Percentiles rank a stretch among this genome's conserved stretches.
Conservation (phyloP, 2,329 filamentous ascomycete species). For the Colletotrichum shisoi region DNA sequence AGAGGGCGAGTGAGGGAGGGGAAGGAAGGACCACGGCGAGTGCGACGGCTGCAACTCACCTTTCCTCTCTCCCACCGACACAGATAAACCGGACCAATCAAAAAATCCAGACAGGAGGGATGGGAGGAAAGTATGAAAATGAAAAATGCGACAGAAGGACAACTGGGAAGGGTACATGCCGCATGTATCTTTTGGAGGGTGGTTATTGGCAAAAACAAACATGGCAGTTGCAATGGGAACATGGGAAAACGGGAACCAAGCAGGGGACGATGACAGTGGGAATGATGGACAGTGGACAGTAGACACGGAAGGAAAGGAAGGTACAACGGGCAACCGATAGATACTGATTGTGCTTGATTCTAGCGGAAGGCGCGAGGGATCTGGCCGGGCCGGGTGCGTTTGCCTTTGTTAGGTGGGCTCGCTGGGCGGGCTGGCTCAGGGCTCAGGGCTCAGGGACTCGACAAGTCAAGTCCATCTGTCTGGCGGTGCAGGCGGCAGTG, state of each 20-base stretch:
- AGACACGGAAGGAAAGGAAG: constrained; percentile 2
- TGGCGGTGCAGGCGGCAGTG: constrained; percentile 1
- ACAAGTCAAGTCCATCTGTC: no score
- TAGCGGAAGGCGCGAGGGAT: background rate
- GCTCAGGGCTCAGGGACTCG: constrained; percentile 6
- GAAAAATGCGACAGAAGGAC: constrained; percentile 21
- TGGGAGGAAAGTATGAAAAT: constrained; percentile 1
- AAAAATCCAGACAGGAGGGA: constrained; percentile 31
- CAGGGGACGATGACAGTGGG: constrained; percentile 1
- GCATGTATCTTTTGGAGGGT: constrained; percentile 31
- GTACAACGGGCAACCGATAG: constrained; percentile 3
- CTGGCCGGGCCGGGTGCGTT: background rate
- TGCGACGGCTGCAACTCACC: background rate
- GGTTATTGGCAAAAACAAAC: constrained; percentile 2
- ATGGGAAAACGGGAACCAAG: constrained; percentile 1
- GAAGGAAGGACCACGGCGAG: background rate
- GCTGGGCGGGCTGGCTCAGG: background rate
- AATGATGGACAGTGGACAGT: background rate
- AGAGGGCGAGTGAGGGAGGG: constrained; percentile 12
- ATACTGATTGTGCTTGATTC: constrained; percentile 24
- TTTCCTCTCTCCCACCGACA: background rate
- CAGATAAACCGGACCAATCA: constrained; percentile 35
- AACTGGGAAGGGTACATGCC: constrained; percentile 32
- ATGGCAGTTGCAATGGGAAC: constrained; percentile 28
- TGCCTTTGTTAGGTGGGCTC: constrained; percentile 32